Conservation (phyloP, 2,329 filamentous ascomycete species). For the Hypoxylon sp. region DNA sequence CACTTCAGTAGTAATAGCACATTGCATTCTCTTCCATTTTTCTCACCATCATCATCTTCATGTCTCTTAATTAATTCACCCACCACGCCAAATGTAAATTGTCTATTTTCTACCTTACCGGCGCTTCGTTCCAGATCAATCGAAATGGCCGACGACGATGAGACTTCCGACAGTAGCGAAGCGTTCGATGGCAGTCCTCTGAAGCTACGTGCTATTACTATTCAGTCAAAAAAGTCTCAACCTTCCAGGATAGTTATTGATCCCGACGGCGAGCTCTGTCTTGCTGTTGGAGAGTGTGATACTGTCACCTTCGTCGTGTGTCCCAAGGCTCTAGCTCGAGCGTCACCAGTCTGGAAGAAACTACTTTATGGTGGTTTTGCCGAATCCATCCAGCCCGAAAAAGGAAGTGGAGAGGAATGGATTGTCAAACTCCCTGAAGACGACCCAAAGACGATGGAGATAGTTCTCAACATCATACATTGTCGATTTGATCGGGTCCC, state of each 20-base stretch:
- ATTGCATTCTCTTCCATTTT: no score
- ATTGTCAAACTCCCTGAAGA: slow-evolving; percentile 45
- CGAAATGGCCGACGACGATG: no score
- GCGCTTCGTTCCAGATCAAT: no score
- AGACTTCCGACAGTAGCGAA: no score
- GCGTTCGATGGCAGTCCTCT: no score
- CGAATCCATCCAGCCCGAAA: slow-evolving; percentile 32
- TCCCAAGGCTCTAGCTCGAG: slow-evolving; percentile 37
- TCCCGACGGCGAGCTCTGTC: slow-evolving; percentile 34
- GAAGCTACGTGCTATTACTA: no score
- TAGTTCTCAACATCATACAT: slow-evolving; percentile 47
- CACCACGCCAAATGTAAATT: no score
- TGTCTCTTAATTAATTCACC: no score
- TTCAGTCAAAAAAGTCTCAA: no score
- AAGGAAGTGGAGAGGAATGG: slow-evolving; percentile 31
- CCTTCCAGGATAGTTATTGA: slow-evolving; percentile 28
- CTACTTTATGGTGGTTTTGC: slow-evolving; percentile 41
- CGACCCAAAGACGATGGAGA: slow-evolving; percentile 41
- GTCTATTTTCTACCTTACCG: no score
- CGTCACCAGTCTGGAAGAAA: slow-evolving; percentile 38
- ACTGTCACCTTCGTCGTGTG: slow-evolving; percentile 37
- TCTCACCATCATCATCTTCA: no score
- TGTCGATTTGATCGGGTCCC: slow-evolving; percentile 40
- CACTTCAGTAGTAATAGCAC: no score
- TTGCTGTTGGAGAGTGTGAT: slow-evolving; percentile 28